These are phyloP conservation scores for Epipyxis sp. DNA, from an alignment of 108 stramenopile species.

Conservation along the genomic window DNA sequence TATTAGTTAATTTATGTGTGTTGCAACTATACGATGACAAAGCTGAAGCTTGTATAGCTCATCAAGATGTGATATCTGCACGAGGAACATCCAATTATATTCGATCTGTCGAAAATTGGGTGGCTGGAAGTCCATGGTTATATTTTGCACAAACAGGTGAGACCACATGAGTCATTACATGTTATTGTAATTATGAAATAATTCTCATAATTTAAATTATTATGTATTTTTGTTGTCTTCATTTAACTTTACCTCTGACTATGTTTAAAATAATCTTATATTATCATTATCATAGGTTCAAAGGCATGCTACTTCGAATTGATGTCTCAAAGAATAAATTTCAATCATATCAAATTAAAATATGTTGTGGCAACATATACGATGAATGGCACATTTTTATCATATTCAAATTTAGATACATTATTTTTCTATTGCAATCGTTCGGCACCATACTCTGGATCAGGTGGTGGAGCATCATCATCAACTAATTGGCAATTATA, in stretches of 20 bases:
- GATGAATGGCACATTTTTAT: conserved; percentile 65
- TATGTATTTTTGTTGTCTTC: no score
- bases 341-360: conserved; percentile 32
- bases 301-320: conserved; percentile 40
- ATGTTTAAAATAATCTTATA: no score
- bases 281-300: conserved; percentile 47
- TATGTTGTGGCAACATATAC: conserved; percentile 63
- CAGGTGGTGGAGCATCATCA: conserved; percentile 38
- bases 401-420: conserved; percentile 56
- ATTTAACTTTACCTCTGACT: no score
- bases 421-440: conserved; percentile 62
- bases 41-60: conserved; percentile 54
- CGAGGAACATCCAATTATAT: conserved; percentile 4
- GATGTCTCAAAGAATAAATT: conserved; percentile 41
- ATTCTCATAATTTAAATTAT: no score
- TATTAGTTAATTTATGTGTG: conserved; percentile 67
- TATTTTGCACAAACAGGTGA: conserved; percentile 58
- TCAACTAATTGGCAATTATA: conserved; percentile 54
- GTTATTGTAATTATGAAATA: conserved; percentile 57
- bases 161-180: conserved; percentile 42
- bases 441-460: conserved; percentile 37
- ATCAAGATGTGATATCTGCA: conserved; percentile 36
- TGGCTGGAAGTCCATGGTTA: conserved; percentile 61
- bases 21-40: conserved; percentile 60
- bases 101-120: conserved; percentile 52